Evolutionary conservation across 768 basidiomycete species (phyloP).

Genomic region (Steccherinum ochraceum): DNA sequence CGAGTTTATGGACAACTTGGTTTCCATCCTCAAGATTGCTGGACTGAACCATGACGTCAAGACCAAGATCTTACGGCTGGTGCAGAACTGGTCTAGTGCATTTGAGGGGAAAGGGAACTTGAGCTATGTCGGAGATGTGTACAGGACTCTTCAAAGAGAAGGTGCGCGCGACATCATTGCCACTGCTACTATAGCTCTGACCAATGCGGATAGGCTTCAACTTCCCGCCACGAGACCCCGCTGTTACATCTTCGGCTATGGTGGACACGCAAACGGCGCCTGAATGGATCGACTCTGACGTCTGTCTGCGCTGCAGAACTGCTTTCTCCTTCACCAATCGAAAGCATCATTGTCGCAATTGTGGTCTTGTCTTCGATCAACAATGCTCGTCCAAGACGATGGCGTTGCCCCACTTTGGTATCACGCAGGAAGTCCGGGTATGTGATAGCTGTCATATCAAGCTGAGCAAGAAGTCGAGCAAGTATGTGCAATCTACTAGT

Average conservation of each 20-base stretch:
- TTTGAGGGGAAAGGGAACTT: slow-evolving; percentile 78
- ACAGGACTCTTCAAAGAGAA: slow-evolving; percentile 68
- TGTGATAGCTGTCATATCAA: slow-evolving; percentile 90
- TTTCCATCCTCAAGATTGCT: slow-evolving; percentile 79
- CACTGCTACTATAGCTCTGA: not conserved
- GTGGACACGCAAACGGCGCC: slow-evolving; percentile 89
- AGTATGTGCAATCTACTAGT: slow-evolving; percentile 24
- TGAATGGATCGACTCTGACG: slow-evolving; percentile 95
- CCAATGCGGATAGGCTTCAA: slow-evolving; percentile 48
- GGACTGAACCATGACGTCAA: slow-evolving; percentile 77
- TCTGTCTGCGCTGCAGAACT: slow-evolving; percentile 88
- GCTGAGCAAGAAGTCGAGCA: slow-evolving; percentile 53
- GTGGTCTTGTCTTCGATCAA: slow-evolving; percentile 95
- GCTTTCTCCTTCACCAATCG: slow-evolving; percentile 93
- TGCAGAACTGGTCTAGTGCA: slow-evolving; percentile 94
- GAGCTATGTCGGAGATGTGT: slow-evolving; percentile 72
- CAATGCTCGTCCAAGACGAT: slow-evolving; percentile 82
- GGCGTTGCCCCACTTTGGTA: slow-evolving; percentile 89
- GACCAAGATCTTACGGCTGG: slow-evolving; percentile 61
- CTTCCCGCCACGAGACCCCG: slow-evolving; percentile 77
- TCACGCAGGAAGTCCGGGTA: slow-evolving; percentile 86
- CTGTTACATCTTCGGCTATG: slow-evolving; percentile 71
- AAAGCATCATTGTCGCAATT: slow-evolving; percentile 98
- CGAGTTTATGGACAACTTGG: slow-evolving; percentile 92
- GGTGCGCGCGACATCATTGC: slow-evolving; percentile 37